Evolutionary conservation across 2,329 filamentous ascomycete species (phyloP).

Genomic region (Apiospora aurea): DNA sequence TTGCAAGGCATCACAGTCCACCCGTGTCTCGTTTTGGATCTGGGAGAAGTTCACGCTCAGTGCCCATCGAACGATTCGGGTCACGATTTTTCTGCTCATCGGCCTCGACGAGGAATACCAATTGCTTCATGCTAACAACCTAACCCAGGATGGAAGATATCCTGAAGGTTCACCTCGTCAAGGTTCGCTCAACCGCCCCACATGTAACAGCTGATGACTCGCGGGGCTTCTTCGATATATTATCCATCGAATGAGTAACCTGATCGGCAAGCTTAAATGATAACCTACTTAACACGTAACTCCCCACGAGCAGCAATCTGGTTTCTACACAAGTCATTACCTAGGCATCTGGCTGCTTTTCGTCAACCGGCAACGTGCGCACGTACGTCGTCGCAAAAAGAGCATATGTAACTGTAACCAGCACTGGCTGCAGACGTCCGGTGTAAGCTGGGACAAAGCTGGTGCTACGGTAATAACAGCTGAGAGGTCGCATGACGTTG

Average conservation of each 20-base stretch:
- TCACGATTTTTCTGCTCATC: not conserved
- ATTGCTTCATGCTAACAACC: too few relatives aligned
- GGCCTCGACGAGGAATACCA: not conserved
- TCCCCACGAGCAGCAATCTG: not conserved
- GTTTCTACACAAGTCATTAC: not conserved
- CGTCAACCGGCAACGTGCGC: not conserved
- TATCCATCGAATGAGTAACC: not conserved
- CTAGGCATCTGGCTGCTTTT: not conserved
- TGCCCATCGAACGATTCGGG: not conserved
- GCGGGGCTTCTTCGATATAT: not conserved
- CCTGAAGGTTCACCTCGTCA: not conserved
- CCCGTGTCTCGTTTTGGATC: not conserved
- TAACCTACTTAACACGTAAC: not conserved
- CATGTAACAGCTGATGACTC: constrained; percentile 10
- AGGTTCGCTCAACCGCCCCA: constrained; percentile 6
- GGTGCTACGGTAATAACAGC: not conserved
- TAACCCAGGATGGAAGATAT: not conserved
- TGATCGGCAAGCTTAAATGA: not conserved
- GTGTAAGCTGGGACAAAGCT: constrained; percentile 1
- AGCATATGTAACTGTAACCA: not conserved
- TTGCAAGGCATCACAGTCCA: not conserved
- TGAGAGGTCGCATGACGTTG: not conserved
- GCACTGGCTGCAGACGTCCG: not conserved
- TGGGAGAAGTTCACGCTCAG: too few relatives aligned
- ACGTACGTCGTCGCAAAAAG: too few relatives aligned